Base-by-base conservation (phyloP, 129 eudicot genomes). In the Pulicaria dysenterica region DNA sequence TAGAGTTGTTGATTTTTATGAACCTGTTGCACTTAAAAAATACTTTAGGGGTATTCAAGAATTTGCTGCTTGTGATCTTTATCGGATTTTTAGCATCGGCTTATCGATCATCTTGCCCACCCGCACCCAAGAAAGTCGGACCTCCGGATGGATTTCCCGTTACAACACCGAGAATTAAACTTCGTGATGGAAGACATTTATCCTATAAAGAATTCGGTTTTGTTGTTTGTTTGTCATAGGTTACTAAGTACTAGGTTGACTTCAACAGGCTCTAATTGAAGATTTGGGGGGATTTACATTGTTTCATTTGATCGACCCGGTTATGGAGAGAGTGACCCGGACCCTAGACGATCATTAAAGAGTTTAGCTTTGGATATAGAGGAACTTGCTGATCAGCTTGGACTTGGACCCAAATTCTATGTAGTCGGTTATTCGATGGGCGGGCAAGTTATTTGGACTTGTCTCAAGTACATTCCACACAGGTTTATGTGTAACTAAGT, bases 241-340 rank as follows among this genome's bases (percentile, higher is more conserved):
- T 24, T 24, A 24, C 31, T 24, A 24, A 24, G 31, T 24, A 24
- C 31, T 24, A 24, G 57, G 41, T 44, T 59, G 61, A 17, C 38
- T 7, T 69, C 67, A 12, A 39, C 80, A 91, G 97, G 90, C 79
- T 16, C 67, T 80, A 12, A 64, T 88, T 66, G 84, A 91, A 74
- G 82, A 78, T 4, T 62, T 85, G 19, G 97, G 19, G 97, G 96
- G 38, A 43, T 91, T 8, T 87, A 89, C 64, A 85, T 92, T 55
- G 91, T 92, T 61, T 73, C 90, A 37, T 85, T 81, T 82, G 98
- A 92, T 46, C 80, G 95, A 50, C 90, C 98, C 3, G 98, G 98
- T 34, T 92, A 92, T 81, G 96, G 96, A 70, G 94, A 92, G 77
- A 92, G 98, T 54, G 94, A 92, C 64, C 91, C 94, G 6, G 63